Percentiles rank a stretch among this genome's conserved stretches.
These are phyloP conservation scores for Starmerella geochares DNA, from an alignment of 805 yeast genomes.

Conservation along the genomic window DNA sequence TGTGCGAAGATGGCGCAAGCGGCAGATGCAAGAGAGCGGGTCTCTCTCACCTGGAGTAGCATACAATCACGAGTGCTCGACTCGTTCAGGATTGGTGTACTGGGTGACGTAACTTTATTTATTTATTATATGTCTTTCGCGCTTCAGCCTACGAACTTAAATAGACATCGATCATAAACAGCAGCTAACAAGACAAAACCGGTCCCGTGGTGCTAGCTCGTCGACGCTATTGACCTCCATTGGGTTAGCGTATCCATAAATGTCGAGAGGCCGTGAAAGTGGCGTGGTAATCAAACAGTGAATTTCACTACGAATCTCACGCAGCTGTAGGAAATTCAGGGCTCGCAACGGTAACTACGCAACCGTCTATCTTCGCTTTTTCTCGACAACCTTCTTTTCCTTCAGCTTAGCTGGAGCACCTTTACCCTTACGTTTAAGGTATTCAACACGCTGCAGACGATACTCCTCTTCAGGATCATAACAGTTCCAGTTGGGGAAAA, in stretches of 20 bases:
- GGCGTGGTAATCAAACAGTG: no score
- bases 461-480: constrained; percentile 26
- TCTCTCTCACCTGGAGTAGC: constrained; percentile 10
- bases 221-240: no score
- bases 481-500: constrained; percentile 22
- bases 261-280: no score
- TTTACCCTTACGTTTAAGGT: constrained; percentile 27
- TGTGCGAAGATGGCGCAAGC: constrained; percentile 19
- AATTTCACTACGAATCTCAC: no score
- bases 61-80: constrained; percentile 7
- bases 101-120: constrained; percentile 11
- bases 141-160: no score
- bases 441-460: constrained; percentile 24
- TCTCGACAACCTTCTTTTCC: constrained; percentile 27
- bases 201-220: no score
- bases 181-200: no score
- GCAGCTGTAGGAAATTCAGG: not conserved
- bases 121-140: no score
- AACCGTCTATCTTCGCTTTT: constrained; percentile 19
- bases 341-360: no score
- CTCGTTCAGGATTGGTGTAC: constrained; percentile 6
- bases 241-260: no score
- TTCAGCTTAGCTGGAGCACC: constrained; percentile 30
- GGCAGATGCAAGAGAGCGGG: not conserved
- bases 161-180: no score